Percentiles rank a stretch among this genome's conserved stretches.
phyloP scores from a whole-genome alignment of 768 basidiomycete genomes.

The Kockovaella imperatae region DNA sequence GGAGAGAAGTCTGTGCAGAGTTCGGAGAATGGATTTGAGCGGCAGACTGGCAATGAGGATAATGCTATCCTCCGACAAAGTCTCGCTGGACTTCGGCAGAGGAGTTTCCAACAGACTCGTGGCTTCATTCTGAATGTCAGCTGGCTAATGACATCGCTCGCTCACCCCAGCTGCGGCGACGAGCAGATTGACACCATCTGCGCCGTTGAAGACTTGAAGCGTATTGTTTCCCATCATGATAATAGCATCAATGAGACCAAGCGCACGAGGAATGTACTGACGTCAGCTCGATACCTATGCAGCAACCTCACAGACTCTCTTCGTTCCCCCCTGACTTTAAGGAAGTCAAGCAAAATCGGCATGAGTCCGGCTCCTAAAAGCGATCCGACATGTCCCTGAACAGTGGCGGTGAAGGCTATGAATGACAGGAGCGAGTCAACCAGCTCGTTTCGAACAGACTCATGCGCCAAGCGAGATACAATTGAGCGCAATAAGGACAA shows the following conservation, averaged over 20 bases:
- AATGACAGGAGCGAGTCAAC: constrained; percentile 75
- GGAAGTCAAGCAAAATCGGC: constrained; percentile 77
- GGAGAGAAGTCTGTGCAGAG: constrained; percentile 96
- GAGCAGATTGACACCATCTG: constrained; percentile 72
- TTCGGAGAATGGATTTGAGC: constrained; percentile 83
- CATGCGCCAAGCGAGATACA: constrained; percentile 18
- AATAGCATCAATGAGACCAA: constrained; percentile 86
- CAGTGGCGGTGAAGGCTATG: constrained; percentile 75
- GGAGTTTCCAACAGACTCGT: constrained; percentile 1
- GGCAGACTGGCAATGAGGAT: constrained; percentile 68
- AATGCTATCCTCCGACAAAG: constrained; percentile 52
- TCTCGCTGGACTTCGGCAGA: constrained; percentile 2
- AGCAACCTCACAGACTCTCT: constrained; percentile 52
- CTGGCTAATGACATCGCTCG: constrained; percentile 56
- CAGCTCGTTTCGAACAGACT: constrained; percentile 41
- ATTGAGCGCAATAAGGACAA: constrained; percentile 78
- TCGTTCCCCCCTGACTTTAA: constrained; percentile 65
- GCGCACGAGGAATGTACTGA: constrained; percentile 70
- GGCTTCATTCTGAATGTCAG: constrained; percentile 4
- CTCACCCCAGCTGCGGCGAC: constrained; percentile 67
- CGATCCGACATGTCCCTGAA: constrained; percentile 81
- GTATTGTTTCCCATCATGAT: constrained; percentile 74
- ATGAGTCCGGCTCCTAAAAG: constrained; percentile 89
- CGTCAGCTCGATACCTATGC: neutral
- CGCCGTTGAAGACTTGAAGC: constrained; percentile 75